These are phyloP conservation scores for Coniochaeta sp. DNA, from an alignment of 2,329 filamentous ascomycete species.

Conservation along the genomic window DNA sequence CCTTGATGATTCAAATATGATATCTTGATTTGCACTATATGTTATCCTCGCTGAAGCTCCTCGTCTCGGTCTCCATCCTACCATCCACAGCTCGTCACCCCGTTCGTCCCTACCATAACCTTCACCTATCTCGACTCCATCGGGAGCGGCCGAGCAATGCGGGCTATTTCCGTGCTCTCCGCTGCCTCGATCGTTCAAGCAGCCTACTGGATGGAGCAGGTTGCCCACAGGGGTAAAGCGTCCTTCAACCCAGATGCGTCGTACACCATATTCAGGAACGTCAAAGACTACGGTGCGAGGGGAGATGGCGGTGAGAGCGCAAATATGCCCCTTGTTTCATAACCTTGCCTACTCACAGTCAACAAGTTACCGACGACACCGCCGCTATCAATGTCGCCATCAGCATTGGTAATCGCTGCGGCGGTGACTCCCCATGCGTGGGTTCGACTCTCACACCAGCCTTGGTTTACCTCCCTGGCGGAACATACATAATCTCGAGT, in stretches of 20 bases:
- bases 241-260: constrained; percentile 33
- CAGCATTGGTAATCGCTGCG: constrained; percentile 34
- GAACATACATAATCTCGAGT: constrained; percentile 60
- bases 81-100: background rate
- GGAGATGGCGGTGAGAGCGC: constrained; percentile 24
- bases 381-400: constrained; percentile 44
- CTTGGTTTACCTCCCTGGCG: constrained; percentile 20
- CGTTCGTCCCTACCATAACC: background rate
- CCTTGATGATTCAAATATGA: background rate
- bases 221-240: constrained; percentile 38
- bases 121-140: background rate
- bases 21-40: background rate
- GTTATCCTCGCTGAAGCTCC: background rate
- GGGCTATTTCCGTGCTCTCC: constrained; percentile 5
- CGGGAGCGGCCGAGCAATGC: background rate
- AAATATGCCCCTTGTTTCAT: background rate
- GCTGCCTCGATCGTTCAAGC: constrained; percentile 11
- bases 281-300: constrained; percentile 34
- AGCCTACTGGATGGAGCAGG: constrained; percentile 34
- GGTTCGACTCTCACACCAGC: constrained; percentile 22
- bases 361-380: constrained; percentile 44
- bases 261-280: constrained; percentile 40
- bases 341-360: background rate
- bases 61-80: background rate
- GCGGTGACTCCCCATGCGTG: constrained; percentile 24